Conservation (phyloP, 176 grass and related monocot species). For the Oryza glumipatula region DNA sequence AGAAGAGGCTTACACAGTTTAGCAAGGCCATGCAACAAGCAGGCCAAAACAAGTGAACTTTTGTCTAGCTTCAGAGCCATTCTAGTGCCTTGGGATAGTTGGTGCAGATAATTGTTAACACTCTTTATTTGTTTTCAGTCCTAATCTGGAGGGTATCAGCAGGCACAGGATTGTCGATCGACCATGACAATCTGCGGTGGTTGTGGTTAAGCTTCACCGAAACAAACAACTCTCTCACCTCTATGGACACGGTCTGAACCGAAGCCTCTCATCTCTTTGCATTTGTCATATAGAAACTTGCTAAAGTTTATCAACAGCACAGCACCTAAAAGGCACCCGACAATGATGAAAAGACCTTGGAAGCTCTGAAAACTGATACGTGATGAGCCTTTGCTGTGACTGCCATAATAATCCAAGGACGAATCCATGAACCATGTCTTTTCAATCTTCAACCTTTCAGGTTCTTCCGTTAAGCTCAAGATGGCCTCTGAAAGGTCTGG, state of each 20-base stretch:
- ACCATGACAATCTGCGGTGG: neutral
- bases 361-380: neutral
- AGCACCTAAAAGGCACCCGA: neutral
- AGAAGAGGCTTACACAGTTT: neutral
- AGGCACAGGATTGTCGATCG: neutral
- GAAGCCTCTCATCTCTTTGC: no score
- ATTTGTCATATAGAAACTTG: neutral
- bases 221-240: neutral
- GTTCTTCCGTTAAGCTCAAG: constrained; percentile 50
- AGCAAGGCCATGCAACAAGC: neutral
- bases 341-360: constrained; percentile 12
- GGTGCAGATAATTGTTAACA: neutral
- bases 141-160: neutral
- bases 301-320: neutral
- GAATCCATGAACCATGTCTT: constrained; percentile 40
- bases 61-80: neutral
- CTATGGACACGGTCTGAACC: no score
- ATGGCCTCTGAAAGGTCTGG: constrained; percentile 55
- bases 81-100: no score
- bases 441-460: constrained; percentile 12
- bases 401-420: neutral
- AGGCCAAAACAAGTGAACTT: neutral
- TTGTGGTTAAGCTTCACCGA: neutral
- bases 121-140: neutral
- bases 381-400: neutral